Evolutionary conservation across 805 yeast genomes (phyloP), one percentile per base, ranked within the genome.

Genomic region (Millerozyma miso): DNA sequence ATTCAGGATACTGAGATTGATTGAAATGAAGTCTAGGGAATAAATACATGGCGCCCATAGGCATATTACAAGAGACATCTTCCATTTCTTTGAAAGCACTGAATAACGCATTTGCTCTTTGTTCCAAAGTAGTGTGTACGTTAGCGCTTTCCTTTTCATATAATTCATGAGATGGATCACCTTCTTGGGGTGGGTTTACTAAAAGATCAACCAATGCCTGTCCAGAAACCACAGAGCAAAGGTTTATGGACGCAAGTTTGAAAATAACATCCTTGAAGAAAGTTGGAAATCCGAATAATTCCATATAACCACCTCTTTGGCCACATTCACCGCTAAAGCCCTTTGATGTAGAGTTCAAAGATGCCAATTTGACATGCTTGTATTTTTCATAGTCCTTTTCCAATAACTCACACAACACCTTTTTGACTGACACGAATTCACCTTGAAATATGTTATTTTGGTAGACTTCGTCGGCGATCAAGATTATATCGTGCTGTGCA

Each of bases 301-400:
- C 99, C 93, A 93, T 86, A 72, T 90, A 93, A 4, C 99, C 99
- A 55, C 98, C 99, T 68, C 99, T 82, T 71, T 93, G 99, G 47
- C 99, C 99, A 76, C 99, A 93, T 68, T 93, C 99, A 49, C 99
- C 99, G 49, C 88, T 78, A 53, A 89, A 88, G 63, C 99, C 99
- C 67, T 93, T 93, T 10, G 98, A 91, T 35, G 96, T 88, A n/a
- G 98, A 89, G 65, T 93, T 98, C 53, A 93, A 71, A 1, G 98
- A 90, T 2, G 95, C 97, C 45, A 93, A 74, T 61, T 88, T 96
- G 33, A 93, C 91, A 47, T 80, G 71, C 38, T 76, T 76, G 62
- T 80, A 91, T 26, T 63, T 53, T 16, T 82, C 82, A 10, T 76
- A 74, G 43, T 76, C 69, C 33, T 68, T 51, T 33, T 65, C 66